These are phyloP conservation scores for Coniosporium apollinis DNA, from an alignment of 495 filamentous ascomycete genomes.

Conservation along the genomic window DNA sequence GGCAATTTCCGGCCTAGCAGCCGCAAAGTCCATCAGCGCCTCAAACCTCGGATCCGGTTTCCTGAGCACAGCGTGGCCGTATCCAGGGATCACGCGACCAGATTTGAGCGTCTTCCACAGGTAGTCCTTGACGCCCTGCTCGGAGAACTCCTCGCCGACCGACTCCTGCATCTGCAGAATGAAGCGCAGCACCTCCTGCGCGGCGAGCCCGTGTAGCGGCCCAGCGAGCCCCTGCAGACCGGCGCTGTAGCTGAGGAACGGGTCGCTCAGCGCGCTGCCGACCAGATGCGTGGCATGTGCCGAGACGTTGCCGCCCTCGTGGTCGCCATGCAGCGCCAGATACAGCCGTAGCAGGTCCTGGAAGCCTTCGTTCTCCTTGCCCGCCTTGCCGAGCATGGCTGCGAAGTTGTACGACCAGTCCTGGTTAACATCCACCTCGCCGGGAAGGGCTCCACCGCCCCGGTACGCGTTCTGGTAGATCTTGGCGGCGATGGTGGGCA, in stretches of 20 bases:
- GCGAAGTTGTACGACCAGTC: constrained; percentile 99
- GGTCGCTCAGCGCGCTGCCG: constrained; percentile 86
- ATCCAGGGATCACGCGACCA: constrained; percentile 87
- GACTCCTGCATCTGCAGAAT: constrained; percentile 83
- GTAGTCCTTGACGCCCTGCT: constrained; percentile 66
- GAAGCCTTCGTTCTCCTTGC: constrained; percentile 75
- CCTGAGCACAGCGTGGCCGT: constrained; percentile 94
- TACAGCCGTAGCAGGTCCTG: constrained; percentile 88
- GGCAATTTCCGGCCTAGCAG: constrained; percentile 65
- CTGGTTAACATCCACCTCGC: constrained; percentile 61
- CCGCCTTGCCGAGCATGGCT: constrained; percentile 84
- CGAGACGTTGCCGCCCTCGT: constrained; percentile 95
- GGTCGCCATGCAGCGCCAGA: constrained; percentile 90
- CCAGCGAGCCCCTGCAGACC: constrained; percentile 91
- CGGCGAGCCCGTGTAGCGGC: constrained; percentile 85
- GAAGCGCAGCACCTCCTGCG: constrained; percentile 94
- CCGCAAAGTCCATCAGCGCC: constrained; percentile 90
- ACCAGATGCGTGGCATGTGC: constrained; percentile 96
- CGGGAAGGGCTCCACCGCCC: constrained; percentile 59
- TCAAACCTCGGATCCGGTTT: constrained; percentile 95
- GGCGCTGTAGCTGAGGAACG: constrained; percentile 89
- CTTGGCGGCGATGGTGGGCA: constrained; percentile 89
- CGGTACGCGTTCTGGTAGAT: constrained; percentile 85
- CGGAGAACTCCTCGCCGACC: constrained; percentile 63
- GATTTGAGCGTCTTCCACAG: constrained; percentile 87